Base-by-base conservation (phyloP, 2,329 filamentous ascomycete species). In the Sordariomycetes sp. region DNA sequence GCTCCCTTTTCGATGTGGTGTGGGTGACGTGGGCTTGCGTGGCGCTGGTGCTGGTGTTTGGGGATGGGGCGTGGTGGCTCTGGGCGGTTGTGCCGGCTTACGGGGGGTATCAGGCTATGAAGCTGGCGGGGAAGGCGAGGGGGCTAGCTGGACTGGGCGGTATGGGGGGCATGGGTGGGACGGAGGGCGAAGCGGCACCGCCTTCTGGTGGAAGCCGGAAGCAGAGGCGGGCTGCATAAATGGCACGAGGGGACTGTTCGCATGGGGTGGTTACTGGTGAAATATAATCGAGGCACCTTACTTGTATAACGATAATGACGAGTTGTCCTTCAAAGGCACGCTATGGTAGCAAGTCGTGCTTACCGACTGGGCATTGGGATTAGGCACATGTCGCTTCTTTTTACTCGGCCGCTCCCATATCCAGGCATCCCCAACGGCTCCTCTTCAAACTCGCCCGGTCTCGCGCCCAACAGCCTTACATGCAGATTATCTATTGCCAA, bases 1-100 rank as follows among this genome's bases (percentile, higher is more conserved):
- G 97, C 74, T 97, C 95, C 77, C 90, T 97, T 88, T 99, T 96
- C 81, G 94, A 99, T 74, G 83, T 96, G 55, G 77, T 96, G 57
- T 97, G 96, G 82, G 90, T 96, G 75, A 97, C 91, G 0, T 97
- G 92, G 86, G 85, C 83, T 12, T 88, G 86, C 58, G 76, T 90
- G 48, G 72, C 86, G 10, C 71, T 87, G n/a, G 91, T 87, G 16
- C 80, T 87, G 18, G 62, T 96, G 32, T 81, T 93, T 54, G 94
- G 94, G 3, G 91, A 97, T 70, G 87, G 87, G 75, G 89, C 75
- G 16, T 84, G 80, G 80, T 68, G 81, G 22, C 64, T 83, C 12
- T 84, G 79, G 79, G 66, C 72, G 18, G 67, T 78, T 24, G 75
- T 84, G 3, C 81, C 81, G 6, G 79, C 77, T 43, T 84, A 80